These are phyloP conservation scores for Chalciporus pseudorubinellus DNA, from an alignment of 768 basidiomycete genomes.

Conservation along the genomic window DNA sequence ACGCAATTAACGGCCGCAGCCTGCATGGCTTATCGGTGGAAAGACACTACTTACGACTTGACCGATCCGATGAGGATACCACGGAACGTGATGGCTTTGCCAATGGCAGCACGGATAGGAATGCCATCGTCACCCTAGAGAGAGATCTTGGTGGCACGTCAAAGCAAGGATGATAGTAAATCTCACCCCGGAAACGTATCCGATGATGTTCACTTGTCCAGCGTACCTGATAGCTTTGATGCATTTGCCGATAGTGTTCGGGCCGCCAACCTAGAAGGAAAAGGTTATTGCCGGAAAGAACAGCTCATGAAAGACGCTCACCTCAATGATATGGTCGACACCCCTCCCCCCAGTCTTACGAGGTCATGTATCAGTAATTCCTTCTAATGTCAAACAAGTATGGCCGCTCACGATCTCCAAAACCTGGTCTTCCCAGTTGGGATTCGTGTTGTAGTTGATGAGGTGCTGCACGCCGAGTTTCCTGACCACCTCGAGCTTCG, in stretches of 20 bases:
- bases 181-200: slow-evolving; percentile 43
- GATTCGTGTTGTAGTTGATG: slow-evolving; percentile 60
- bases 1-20: background rate
- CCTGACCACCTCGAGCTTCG: slow-evolving; percentile 52
- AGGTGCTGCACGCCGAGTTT: slow-evolving; percentile 51
- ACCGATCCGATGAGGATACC: slow-evolving; percentile 58
- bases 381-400: background rate
- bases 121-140: slow-evolving; percentile 25
- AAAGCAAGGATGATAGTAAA: background rate
- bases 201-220: slow-evolving; percentile 51
- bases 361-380: background rate
- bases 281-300: background rate
- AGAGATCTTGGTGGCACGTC: background rate
- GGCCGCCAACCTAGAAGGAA: slow-evolving; percentile 50
- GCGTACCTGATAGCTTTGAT: slow-evolving; percentile 38
- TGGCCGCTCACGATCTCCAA: slow-evolving; percentile 38
- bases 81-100: slow-evolving; percentile 41
- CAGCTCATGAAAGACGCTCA: background rate
- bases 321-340: slow-evolving; percentile 37
- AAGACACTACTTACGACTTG: slow-evolving; percentile 45
- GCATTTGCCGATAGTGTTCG: slow-evolving; percentile 47
- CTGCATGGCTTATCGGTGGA: no score
- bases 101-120: slow-evolving; percentile 37
- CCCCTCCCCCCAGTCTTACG: slow-evolving; percentile 30
- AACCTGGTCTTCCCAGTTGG: slow-evolving; percentile 59